phyloP scores from a whole-genome alignment of 176 grass and related monocot genomes.

The Oryza glumipatula region DNA sequence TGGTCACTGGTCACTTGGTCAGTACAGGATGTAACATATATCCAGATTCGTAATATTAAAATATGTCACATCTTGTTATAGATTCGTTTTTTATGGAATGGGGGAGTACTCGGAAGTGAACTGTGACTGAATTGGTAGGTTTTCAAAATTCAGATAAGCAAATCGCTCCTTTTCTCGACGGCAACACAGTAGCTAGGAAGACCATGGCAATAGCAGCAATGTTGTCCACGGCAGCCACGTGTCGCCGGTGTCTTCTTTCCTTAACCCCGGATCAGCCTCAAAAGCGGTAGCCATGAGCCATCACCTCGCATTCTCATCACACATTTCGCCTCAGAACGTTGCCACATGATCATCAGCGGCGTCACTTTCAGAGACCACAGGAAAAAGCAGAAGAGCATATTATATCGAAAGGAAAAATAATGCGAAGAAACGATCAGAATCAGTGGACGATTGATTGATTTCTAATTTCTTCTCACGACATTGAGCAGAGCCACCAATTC shows the following conservation, averaged over 20 bases:
- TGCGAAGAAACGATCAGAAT: background rate
- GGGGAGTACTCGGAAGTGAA: too few species aligned
- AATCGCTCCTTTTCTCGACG: background rate
- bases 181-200: background rate
- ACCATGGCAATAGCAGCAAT: background rate
- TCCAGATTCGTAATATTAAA: too few species aligned
- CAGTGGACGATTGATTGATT: background rate
- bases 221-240: conserved; percentile 23
- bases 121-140: background rate
- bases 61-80: too few species aligned
- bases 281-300: background rate
- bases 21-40: too few species aligned
- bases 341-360: background rate
- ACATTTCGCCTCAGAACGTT: background rate
- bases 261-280: conserved; percentile 13
- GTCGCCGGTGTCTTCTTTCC: conserved; percentile 24
- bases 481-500: conserved; percentile 13
- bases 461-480: background rate
- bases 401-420: background rate
- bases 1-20: too few species aligned
- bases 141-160: background rate
- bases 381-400: background rate
- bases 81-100: too few species aligned
- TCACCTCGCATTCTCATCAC: background rate
- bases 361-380: background rate